These are phyloP conservation scores for Mortierella sp. DNA, from an alignment of 371 early-diverging fungal species.

Conservation along the genomic window DNA sequence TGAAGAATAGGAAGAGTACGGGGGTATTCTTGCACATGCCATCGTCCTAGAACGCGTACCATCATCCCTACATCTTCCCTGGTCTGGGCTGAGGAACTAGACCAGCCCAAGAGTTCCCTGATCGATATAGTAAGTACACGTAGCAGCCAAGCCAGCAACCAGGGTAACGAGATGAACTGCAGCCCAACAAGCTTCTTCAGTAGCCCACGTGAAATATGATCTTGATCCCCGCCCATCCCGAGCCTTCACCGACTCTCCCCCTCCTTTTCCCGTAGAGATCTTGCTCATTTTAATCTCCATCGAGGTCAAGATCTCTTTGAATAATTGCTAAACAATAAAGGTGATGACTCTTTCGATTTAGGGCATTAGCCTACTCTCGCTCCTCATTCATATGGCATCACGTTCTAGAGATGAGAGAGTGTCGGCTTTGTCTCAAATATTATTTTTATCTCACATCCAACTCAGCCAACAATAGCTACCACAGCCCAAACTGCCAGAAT, in stretches of 20 bases:
- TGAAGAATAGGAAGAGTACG: no score
- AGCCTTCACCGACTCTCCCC: neutral
- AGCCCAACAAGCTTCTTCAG: neutral
- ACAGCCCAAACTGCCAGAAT: slow-evolving; percentile 10
- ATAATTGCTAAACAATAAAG: slow-evolving; percentile 1
- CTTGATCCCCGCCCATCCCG: neutral
- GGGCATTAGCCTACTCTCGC: neutral
- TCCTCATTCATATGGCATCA: slow-evolving; percentile 1
- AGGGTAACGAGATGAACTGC: no score
- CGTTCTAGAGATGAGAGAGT: neutral
- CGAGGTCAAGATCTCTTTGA: neutral
- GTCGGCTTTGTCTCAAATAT: slow-evolving; percentile 8
- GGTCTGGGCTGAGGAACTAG: no score
- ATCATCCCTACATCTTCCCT: no score
- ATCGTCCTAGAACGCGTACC: no score
- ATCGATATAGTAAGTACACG: no score
- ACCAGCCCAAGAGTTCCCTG: no score
- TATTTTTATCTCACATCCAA: neutral
- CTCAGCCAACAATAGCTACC: neutral
- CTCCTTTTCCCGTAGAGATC: neutral
- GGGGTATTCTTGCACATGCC: no score
- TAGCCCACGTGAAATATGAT: neutral
- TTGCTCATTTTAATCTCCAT: neutral
- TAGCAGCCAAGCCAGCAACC: no score
- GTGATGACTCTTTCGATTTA: slow-evolving; percentile 1